Conservation (phyloP, 768 basidiomycete genomes). For the Rhizopogon vesiculosus region DNA sequence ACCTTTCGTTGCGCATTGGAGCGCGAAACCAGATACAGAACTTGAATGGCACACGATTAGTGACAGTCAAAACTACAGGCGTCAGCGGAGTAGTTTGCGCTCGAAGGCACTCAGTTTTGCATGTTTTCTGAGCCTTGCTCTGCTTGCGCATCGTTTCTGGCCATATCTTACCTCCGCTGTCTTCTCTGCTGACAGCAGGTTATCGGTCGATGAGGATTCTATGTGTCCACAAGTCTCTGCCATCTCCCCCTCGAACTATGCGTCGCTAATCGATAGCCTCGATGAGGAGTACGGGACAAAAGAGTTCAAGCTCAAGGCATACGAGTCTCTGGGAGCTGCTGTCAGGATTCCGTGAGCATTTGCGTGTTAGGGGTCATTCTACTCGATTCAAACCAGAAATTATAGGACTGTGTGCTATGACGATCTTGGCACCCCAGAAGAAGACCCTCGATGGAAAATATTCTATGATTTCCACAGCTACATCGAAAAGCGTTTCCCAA, state of each 20-base stretch:
- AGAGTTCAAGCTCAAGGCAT: conserved; percentile 24
- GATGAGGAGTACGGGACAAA: conserved; percentile 17
- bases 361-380: not conserved
- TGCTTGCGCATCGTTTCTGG: conserved; percentile 8
- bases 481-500: conserved; percentile 47
- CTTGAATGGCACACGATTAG: not conserved
- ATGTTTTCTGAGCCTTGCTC: conserved; percentile 6
- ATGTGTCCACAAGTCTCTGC: conserved; percentile 25
- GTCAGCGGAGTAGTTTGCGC: not conserved
- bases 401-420: conserved; percentile 51
- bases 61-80: not conserved
- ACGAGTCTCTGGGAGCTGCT: conserved; percentile 30
- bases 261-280: conserved; percentile 16
- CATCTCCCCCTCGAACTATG: conserved; percentile 10
- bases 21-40: conserved; percentile 9
- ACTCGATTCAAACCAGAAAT: not conserved
- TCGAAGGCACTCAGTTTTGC: not conserved
- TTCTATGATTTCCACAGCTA: conserved; percentile 21
- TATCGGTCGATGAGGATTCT: not conserved
- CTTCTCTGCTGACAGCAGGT: not conserved
- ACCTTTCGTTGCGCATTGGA: not conserved
- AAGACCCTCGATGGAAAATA: conserved; percentile 39
- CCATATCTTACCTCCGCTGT: not conserved
- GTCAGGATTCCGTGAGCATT: conserved; percentile 27
- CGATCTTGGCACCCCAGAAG: conserved; percentile 40